Evolutionary conservation across 2,329 filamentous ascomycete genomes (phyloP).

Genomic region (Penicillium corylophilum): DNA sequence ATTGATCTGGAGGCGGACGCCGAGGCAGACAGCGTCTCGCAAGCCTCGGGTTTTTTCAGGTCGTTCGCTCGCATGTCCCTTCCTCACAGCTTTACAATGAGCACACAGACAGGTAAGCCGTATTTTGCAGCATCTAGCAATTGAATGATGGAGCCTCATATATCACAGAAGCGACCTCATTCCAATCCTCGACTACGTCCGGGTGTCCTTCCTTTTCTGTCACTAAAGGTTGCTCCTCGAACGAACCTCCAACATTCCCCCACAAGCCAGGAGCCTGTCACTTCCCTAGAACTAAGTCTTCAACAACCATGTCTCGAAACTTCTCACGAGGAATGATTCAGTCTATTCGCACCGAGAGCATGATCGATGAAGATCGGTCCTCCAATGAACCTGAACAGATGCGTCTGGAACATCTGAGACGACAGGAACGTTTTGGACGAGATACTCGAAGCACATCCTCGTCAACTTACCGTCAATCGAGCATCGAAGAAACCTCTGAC

Average conservation of each 20-base stretch:
- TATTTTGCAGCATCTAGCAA: background rate
- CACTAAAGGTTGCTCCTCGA: background rate
- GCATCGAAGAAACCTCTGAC: background rate
- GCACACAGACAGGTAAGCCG: background rate
- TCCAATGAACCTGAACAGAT: background rate
- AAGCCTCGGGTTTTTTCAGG: background rate
- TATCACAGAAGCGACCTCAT: background rate
- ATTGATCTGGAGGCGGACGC: background rate
- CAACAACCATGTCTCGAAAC: background rate
- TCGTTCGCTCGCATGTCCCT: background rate
- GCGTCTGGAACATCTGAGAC: background rate
- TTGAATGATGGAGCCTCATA: background rate
- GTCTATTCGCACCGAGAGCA: background rate
- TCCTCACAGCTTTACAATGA: background rate
- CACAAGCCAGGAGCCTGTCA: no score
- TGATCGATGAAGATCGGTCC: background rate
- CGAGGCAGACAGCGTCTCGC: background rate
- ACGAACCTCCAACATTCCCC: background rate
- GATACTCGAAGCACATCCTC: background rate
- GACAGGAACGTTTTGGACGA: background rate
- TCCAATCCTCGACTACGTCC: background rate
- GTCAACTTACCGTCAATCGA: background rate
- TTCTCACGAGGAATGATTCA: background rate
- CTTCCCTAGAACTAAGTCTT: background rate
- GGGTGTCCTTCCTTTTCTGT: background rate